Base-by-base conservation (phyloP, 2,329 filamentous ascomycete species). In the Phoma herbarum region DNA sequence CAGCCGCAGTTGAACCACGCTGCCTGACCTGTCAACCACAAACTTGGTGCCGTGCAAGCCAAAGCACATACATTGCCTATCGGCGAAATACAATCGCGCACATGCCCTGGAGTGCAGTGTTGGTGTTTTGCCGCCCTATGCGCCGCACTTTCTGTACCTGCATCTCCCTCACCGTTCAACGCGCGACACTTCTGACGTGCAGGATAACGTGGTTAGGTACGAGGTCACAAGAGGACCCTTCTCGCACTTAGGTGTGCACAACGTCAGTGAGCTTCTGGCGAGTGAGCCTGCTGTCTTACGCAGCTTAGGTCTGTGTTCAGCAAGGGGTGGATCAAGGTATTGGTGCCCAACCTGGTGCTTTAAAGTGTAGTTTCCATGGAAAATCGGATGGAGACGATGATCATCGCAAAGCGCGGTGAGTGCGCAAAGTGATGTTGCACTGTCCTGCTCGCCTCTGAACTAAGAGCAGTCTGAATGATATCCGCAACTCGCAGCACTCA, bases 381-480 rank as follows among this genome's bases (percentile, higher is more conserved):
- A 50, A 6, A 23, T 3, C 6, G 10, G 33, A 5, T 22, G 16
- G 18, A 20, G 11, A 18, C 2, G 31, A 14, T 2, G 25, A 35
- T 7, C n/a, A 8, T 49, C 49, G 56, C 49, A n/a, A 53, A 33
- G 31, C 45, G 56, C 44, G 45, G 50, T 37, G 10, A 31, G 7
- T 5, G 45, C 20, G 28, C 12, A 43, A n/a, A n/a, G 23, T 43
- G 6, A 11, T 11, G 14, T 5, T 11, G 20, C 22, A 28, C 39
- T 9, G 39, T 4, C 4, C 8, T 28, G 26, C 23, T 28, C 22
- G 20, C 16, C 20, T 8, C 18, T 43, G 29, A 8, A 23, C n/a
- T 0, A 25, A 14, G n/a, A 9, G 12, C 28, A 22, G 48, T 33
- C 23, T 12, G 6, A 29, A 16, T 9, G 12, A 35, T 54, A 39